These are phyloP conservation scores for Aspergillus heteromorphus DNA, from an alignment of 495 filamentous ascomycete species.

Conservation along the genomic window DNA sequence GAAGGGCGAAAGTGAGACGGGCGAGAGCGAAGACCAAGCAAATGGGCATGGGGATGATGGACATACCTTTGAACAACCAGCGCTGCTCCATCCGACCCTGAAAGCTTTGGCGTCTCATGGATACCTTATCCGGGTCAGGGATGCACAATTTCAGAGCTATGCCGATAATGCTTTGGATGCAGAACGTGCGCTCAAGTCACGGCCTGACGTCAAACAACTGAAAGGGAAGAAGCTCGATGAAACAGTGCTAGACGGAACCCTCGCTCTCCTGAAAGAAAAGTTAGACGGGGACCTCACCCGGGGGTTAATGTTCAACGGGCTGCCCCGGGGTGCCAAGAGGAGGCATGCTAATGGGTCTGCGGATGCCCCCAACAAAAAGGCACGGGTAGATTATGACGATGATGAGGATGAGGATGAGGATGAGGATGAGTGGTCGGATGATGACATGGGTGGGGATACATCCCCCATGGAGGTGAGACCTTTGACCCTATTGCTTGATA, in stretches of 20 bases:
- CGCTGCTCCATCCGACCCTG: conserved; percentile 39
- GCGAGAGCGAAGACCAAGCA: conserved; percentile 12
- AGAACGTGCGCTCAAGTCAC: conserved; percentile 32
- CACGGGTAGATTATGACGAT: conserved; percentile 21
- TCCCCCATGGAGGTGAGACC: conserved; percentile 38
- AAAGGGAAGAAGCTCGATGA: conserved; percentile 56
- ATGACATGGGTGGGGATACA: conserved; percentile 31
- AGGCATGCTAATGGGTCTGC: conserved; percentile 17
- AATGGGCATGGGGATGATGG: conserved; percentile 22
- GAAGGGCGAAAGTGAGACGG: conserved; percentile 28
- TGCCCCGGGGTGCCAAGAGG: conserved; percentile 35
- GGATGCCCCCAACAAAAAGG: conserved; percentile 13
- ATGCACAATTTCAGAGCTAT: conserved; percentile 47
- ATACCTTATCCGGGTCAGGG: conserved; percentile 43
- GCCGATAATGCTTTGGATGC: conserved; percentile 47
- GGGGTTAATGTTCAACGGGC: conserved; percentile 30
- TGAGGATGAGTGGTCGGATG: conserved; percentile 38
- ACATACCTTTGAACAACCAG: conserved; percentile 17
- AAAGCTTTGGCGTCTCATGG: conserved; percentile 43
- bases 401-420: conserved; percentile 27
- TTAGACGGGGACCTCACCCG: conserved; percentile 30
- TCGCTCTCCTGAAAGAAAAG: conserved; percentile 26
- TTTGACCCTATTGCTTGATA: background rate
- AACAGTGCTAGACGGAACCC: conserved; percentile 39
- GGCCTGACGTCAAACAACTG: conserved; percentile 37